Base-by-base conservation (phyloP, 1,284 basidiomycete species). In the Rhodofomes roseus region DNA sequence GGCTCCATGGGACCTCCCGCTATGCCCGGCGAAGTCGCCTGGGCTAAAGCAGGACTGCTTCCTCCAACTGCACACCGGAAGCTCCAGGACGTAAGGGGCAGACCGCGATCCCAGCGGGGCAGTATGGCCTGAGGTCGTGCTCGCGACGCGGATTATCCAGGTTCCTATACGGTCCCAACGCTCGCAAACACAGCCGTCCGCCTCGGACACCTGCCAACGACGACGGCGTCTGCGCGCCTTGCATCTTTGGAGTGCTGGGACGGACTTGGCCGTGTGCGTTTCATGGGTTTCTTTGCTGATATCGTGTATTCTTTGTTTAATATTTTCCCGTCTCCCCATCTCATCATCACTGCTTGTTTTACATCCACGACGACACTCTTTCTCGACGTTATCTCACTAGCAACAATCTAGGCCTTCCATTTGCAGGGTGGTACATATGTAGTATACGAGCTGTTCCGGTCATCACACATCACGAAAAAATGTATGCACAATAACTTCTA, bases 1-100 rank as follows among this genome's bases (percentile, higher is more conserved):
- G 65, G 65, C 61, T 62, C 62, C 48, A 40, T 54, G 1, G 39
- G 37, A 0, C 34, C 51, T 18, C 56, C 60, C 18, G 29, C 53
- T 43, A 57, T 58, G 1, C 61, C 61, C n/a, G 63, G 64, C 16
- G 59, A 61, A 0, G 54, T 60, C 22, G 63, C 60, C 16, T 60
- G 64, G 60, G 54, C 55, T 25, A 70, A 68, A 55, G 61, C 58
- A 1, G 62, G 61, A 14, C 55, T 64, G 9, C 50, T 63, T 5
- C 62, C 64, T 12, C 63, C 66, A 1, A 31, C 54, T 9, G 58
- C 55, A 12, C 60, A 46, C 54, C 51, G 52, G 1, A 43, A 29
- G 46, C 46, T 48, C 23, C 46, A 48, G 25, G 55, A 36, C 29
- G 39, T 55, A 40, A 59, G 50, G 23, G 53, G 57, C 18, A 25